Percentiles rank a stretch among this genome's conserved stretches.
Evolutionary conservation across 495 filamentous ascomycete genomes (phyloP).

Genomic region (Paragyromitra xinjiangensis): DNA sequence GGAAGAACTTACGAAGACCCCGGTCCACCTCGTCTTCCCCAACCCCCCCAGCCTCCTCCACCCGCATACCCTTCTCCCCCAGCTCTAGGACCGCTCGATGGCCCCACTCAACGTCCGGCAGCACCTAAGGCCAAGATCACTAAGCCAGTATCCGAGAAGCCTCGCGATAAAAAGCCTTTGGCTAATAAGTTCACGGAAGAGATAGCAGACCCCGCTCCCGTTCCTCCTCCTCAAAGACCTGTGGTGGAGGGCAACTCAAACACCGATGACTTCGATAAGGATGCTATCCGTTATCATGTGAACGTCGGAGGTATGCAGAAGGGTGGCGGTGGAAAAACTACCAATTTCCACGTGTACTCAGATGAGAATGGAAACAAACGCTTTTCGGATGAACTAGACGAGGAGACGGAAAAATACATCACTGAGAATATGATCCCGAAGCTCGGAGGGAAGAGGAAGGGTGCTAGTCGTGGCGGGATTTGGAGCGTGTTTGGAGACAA

Average conservation of each 20-base stretch:
- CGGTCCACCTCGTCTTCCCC: not conserved
- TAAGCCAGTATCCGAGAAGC: slow-evolving; percentile 40
- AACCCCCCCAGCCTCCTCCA: slow-evolving; percentile 3
- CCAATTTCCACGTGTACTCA: slow-evolving; percentile 54
- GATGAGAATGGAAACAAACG: slow-evolving; percentile 51
- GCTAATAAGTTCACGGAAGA: slow-evolving; percentile 28
- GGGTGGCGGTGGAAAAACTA: slow-evolving; percentile 46
- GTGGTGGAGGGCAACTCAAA: slow-evolving; percentile 18
- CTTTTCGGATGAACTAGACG: slow-evolving; percentile 48
- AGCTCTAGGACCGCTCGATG: slow-evolving; percentile 27
- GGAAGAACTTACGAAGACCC: not conserved
- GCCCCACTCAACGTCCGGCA: slow-evolving; percentile 5
- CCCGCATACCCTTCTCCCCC: not conserved
- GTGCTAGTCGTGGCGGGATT: slow-evolving; percentile 26
- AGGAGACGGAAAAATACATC: slow-evolving; percentile 54
- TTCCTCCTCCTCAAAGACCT: not conserved
- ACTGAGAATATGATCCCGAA: slow-evolving; percentile 57
- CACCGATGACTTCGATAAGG: slow-evolving; percentile 36
- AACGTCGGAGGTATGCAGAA: slow-evolving; percentile 56
- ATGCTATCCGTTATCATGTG: slow-evolving; percentile 51
- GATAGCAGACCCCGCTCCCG: not conserved
- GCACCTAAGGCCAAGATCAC: slow-evolving; percentile 26
- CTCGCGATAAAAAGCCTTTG: slow-evolving; percentile 27
- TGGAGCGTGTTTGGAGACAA: slow-evolving; percentile 56
- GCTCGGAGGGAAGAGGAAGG: slow-evolving; percentile 38